Conservation (phyloP, 2,329 filamentous ascomycete species). For the Penicillium sp. region DNA sequence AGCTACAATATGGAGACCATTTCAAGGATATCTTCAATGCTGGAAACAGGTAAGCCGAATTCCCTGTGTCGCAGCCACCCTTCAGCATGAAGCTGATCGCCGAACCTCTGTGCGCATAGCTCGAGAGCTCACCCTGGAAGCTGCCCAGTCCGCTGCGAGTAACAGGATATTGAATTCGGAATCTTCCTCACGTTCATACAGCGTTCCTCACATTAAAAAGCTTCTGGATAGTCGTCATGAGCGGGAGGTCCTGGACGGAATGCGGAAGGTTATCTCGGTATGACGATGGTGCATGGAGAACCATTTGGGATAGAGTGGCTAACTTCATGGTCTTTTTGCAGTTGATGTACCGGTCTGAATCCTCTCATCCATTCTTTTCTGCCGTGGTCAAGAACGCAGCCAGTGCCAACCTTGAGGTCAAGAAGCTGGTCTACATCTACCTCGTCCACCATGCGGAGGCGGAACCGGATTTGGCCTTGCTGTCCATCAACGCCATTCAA, state of each 20-base stretch:
- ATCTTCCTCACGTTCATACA: slow-evolving; percentile 64
- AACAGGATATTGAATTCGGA: slow-evolving; percentile 54
- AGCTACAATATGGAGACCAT: slow-evolving; percentile 80
- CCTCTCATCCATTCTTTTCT: slow-evolving; percentile 92
- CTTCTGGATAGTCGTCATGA: slow-evolving; percentile 92
- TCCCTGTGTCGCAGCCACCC: background rate
- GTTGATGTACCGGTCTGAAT: slow-evolving; percentile 94
- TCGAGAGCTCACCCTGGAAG: slow-evolving; percentile 95
- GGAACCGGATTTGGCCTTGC: slow-evolving; percentile 89
- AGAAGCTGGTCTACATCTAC: slow-evolving; percentile 98
- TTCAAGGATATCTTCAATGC: slow-evolving; percentile 85
- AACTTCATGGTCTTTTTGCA: slow-evolving; percentile 40
- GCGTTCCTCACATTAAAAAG: slow-evolving; percentile 86
- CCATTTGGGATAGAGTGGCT: slow-evolving; percentile 8
- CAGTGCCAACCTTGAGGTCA: slow-evolving; percentile 89
- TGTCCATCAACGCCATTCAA: slow-evolving; percentile 98
- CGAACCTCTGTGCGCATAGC: slow-evolving; percentile 55
- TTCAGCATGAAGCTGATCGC: slow-evolving; percentile 14
- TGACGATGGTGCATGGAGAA: slow-evolving; percentile 8
- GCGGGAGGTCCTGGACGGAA: slow-evolving; percentile 85
- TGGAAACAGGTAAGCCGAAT: slow-evolving; percentile 76
- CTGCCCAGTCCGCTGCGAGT: slow-evolving; percentile 79
- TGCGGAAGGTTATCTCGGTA: slow-evolving; percentile 87
- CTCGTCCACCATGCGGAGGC: slow-evolving; percentile 94
- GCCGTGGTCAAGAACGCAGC: slow-evolving; percentile 97